A percentile compares a stretch with the other conserved stretches of the same genome.
phyloP scores from a whole-genome alignment of 345 rosid species.

The Draba incana region DNA sequence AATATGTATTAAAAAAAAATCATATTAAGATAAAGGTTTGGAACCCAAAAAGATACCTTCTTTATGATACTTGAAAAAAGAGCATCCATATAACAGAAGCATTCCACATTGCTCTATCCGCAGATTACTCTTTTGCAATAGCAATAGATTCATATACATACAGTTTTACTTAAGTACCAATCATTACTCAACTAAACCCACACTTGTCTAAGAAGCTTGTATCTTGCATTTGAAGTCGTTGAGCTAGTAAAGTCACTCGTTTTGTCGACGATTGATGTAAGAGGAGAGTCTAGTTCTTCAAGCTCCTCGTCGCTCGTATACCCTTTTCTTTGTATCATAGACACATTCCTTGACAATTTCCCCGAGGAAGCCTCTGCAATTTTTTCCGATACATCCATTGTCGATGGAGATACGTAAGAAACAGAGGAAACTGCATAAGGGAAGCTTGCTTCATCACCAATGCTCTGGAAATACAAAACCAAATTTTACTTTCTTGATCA shows the following conservation, averaged over 20 bases:
- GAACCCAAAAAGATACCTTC: too few relatives aligned
- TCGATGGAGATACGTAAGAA: conserved; percentile 64
- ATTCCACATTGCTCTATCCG: too few relatives aligned
- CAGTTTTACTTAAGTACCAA: not conserved
- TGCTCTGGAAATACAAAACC: conserved; percentile 47
- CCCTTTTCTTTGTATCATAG: conserved; percentile 80
- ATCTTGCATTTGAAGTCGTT: conserved; percentile 56
- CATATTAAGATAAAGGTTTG: too few relatives aligned
- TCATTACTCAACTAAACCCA: conserved; percentile 53
- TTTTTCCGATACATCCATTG: conserved; percentile 61
- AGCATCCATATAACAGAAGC: too few relatives aligned
- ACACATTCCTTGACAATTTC: conserved; percentile 57
- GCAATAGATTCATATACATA: conserved; percentile 6
- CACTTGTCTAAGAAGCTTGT: conserved; percentile 79
- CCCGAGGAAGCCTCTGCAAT: conserved; percentile 58
- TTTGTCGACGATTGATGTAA: conserved; percentile 60
- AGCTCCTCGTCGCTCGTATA: conserved; percentile 92
- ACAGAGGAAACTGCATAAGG: conserved; percentile 74
- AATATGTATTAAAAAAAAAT: too few relatives aligned
- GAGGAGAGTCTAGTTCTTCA: conserved; percentile 80
- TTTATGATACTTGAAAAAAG: too few relatives aligned
- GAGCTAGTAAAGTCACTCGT: conserved; percentile 37
- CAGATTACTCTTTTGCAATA: conserved; percentile 4
- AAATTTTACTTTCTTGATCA: not conserved
- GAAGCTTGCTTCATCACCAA: conserved; percentile 66